Percentiles rank a stretch among this genome's conserved stretches.
phyloP scores from a whole-genome alignment of 176 grass and related monocot species.

The Zea mays region Zm-B73-REFERENCE-NAM-5.0 NC_050102.1:133187001-133187500 shows the following conservation, averaged over 20 bases:
- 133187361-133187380: background rate
- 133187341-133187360: background rate
- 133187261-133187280: background rate
- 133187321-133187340: background rate
- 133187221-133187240: background rate
- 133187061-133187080: too few relatives aligned
- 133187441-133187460: background rate
- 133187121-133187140: background rate
- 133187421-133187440: background rate
- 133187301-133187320: background rate
- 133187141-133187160: background rate
- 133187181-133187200: constrained; percentile 9
- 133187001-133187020: background rate
- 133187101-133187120: too few relatives aligned
- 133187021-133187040: background rate
- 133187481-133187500: too few relatives aligned
- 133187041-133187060: constrained; percentile 1
- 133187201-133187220: background rate
- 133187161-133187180: constrained; percentile 34
- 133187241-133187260: background rate
- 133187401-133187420: background rate
- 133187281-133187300: background rate
- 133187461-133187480: too few relatives aligned
- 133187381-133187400: background rate
- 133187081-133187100: too few relatives aligned